A percentile compares a stretch with the other conserved stretches of the same genome.
Evolutionary conservation across 208 protist genomes (phyloP).

Genomic region (Trypanosoma caninum): DNA sequence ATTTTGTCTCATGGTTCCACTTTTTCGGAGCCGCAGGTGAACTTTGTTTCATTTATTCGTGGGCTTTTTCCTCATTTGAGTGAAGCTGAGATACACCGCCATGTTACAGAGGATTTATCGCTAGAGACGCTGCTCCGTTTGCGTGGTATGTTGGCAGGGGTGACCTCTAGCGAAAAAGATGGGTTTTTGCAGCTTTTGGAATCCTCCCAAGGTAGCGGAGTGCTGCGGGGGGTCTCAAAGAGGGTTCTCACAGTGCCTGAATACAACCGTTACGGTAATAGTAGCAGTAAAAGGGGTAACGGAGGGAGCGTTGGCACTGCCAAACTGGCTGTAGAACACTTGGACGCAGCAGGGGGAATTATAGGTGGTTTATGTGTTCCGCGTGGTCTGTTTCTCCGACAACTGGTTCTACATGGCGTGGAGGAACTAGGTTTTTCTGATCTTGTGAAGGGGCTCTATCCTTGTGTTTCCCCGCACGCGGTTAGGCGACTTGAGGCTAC

Average conservation of each 20-base stretch:
- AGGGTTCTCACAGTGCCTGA: neutral
- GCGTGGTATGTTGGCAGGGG: conserved; percentile 10
- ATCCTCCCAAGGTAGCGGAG: neutral
- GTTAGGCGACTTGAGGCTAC: conserved; percentile 9
- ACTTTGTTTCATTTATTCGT: conserved; percentile 9
- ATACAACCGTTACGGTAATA: neutral
- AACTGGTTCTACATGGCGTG: neutral
- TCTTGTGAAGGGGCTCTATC: conserved; percentile 11
- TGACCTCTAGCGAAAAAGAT: neutral
- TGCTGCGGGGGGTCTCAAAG: neutral
- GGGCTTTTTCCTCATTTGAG: conserved; percentile 18
- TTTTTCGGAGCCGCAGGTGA: neutral
- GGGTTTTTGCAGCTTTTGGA: conserved; percentile 5
- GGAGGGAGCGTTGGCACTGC: neutral
- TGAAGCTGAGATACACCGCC: conserved; percentile 5
- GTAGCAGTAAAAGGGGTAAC: neutral
- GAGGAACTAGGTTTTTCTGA: conserved; percentile 9
- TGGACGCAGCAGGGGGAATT: neutral
- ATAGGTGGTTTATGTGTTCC: conserved; percentile 13
- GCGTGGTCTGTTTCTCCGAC: conserved; percentile 2
- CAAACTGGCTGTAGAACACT: neutral
- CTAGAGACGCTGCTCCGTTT: conserved; percentile 8
- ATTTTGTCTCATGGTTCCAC: no score
- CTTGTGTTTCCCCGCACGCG: neutral
- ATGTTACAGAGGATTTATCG: neutral